A percentile compares a stretch with the other conserved stretches of the same genome.
These are phyloP conservation scores for Boletus insuetus DNA, from an alignment of 768 basidiomycete genomes.

Conservation along the genomic window DNA sequence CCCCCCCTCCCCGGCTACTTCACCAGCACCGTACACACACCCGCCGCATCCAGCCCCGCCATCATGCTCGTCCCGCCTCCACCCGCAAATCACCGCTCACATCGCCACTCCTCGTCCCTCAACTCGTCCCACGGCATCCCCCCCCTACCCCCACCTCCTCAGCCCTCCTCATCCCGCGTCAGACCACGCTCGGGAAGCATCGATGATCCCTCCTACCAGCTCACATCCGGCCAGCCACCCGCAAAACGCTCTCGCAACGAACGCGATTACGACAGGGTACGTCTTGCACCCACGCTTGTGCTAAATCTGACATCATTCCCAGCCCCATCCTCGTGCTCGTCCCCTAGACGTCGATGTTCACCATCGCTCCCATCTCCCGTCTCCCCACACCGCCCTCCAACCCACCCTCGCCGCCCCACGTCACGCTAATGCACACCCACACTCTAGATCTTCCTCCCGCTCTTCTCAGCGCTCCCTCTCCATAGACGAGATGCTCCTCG, in stretches of 20 bases:
- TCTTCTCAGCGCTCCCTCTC: constrained; percentile 36
- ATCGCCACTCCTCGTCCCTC: constrained; percentile 23
- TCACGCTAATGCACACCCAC: constrained; percentile 7
- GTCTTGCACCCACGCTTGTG: neutral
- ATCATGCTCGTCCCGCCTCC: constrained; percentile 29
- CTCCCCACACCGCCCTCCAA: constrained; percentile 12
- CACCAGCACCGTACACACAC: constrained; percentile 6
- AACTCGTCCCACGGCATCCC: constrained; percentile 32
- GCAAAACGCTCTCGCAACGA: constrained; percentile 45
- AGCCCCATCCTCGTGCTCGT: constrained; percentile 18
- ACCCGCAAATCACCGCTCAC: constrained; percentile 14
- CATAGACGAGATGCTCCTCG: constrained; percentile 49
- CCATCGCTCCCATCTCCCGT: constrained; percentile 25
- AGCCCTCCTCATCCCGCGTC: constrained; percentile 31
- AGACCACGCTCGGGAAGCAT: constrained; percentile 45
- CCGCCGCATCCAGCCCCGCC: constrained; percentile 23
- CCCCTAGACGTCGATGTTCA: constrained; percentile 26
- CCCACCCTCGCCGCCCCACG: constrained; percentile 11
- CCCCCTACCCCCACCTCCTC: constrained; percentile 40
- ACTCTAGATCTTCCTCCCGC: constrained; percentile 34
- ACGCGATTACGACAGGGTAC: constrained; percentile 32
- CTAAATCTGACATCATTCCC: constrained; percentile 8
- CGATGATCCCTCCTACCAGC: constrained; percentile 33
- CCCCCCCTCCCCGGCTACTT: constrained; percentile 28
- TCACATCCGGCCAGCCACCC: constrained; percentile 43